phyloP scores from a whole-genome alignment of 2,329 filamentous ascomycete genomes.

The Calonectria pseudoturangicola region DNA sequence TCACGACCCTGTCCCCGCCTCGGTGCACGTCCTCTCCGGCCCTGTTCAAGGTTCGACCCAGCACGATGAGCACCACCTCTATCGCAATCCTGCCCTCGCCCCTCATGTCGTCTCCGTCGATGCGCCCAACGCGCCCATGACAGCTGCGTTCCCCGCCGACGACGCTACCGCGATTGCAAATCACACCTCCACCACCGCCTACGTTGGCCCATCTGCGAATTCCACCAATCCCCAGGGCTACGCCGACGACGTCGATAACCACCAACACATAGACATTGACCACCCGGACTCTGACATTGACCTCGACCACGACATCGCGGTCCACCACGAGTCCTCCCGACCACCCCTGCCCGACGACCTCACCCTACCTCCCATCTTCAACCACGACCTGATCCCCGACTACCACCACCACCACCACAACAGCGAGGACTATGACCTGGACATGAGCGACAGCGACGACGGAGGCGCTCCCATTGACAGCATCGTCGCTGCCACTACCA shows the following conservation, averaged over 20 bases:
- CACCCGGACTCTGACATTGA: slow-evolving; percentile 32
- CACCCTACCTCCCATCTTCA: slow-evolving; percentile 33
- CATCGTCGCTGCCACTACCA: slow-evolving; percentile 29
- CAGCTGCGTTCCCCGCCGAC: slow-evolving; percentile 44
- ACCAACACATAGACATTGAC: slow-evolving; percentile 26
- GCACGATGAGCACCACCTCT: slow-evolving; percentile 36
- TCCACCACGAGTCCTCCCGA: slow-evolving; percentile 35
- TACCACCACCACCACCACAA: slow-evolving; percentile 34
- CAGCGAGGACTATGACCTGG: slow-evolving; percentile 55
- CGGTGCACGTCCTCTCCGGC: slow-evolving; percentile 33
- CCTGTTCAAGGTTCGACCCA: slow-evolving; percentile 29
- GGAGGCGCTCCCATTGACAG: slow-evolving; percentile 56
- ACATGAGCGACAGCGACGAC: slow-evolving; percentile 61
- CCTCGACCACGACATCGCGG: slow-evolving; percentile 10
- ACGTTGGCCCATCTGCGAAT: slow-evolving; percentile 24
- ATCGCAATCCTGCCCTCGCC: slow-evolving; percentile 30
- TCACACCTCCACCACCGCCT: slow-evolving; percentile 33
- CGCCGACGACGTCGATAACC: slow-evolving; percentile 26
- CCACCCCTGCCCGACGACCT: slow-evolving; percentile 37
- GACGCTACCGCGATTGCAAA: slow-evolving; percentile 35
- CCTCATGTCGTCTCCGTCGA: slow-evolving; percentile 38
- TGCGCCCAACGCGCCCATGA: slow-evolving; percentile 46
- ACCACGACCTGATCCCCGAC: slow-evolving; percentile 36
- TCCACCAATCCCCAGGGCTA: slow-evolving; percentile 30
- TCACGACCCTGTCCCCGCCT: slow-evolving; percentile 35